Evolutionary conservation across 805 yeast species (phyloP).

Genomic region (Starmerella ratchasimensis): DNA sequence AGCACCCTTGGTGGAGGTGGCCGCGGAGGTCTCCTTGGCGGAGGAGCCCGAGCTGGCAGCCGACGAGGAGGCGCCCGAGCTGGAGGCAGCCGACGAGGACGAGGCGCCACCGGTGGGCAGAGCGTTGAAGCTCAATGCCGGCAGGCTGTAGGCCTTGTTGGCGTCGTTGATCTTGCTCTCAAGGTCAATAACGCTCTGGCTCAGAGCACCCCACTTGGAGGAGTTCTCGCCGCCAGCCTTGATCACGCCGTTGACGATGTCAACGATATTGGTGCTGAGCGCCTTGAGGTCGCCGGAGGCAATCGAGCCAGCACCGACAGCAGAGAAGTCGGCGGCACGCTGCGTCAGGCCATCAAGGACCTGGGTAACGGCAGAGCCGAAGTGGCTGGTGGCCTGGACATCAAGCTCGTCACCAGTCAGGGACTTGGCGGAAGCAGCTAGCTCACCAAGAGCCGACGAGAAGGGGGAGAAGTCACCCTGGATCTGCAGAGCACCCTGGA

Average conservation of each 20-base stretch:
- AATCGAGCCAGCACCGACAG: constrained; percentile 18
- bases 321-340: constrained; percentile 20
- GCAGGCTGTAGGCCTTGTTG: constrained; percentile 13
- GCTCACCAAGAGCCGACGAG: constrained; percentile 8
- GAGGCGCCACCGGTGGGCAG: neutral
- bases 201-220: constrained; percentile 9
- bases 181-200: neutral
- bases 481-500: constrained; percentile 23
- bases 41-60: neutral
- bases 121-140: neutral
- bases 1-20: neutral
- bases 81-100: no score
- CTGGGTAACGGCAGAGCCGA: constrained; percentile 12
- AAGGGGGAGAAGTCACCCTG: constrained; percentile 20
- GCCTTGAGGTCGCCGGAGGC: constrained; percentile 19
- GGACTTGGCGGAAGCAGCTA: neutral
- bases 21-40: neutral
- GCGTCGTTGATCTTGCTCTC: constrained; percentile 14
- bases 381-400: constrained; percentile 8
- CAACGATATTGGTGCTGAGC: constrained; percentile 18
- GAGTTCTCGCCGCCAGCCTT: constrained; percentile 13
- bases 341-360: constrained; percentile 18
- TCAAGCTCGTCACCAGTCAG: constrained; percentile 11
- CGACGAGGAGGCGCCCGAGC: neutral
- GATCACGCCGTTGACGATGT: constrained; percentile 15